Evolutionary conservation across 495 filamentous ascomycete genomes (phyloP).

Genomic region (Aspergillus saccharolyticus): DNA sequence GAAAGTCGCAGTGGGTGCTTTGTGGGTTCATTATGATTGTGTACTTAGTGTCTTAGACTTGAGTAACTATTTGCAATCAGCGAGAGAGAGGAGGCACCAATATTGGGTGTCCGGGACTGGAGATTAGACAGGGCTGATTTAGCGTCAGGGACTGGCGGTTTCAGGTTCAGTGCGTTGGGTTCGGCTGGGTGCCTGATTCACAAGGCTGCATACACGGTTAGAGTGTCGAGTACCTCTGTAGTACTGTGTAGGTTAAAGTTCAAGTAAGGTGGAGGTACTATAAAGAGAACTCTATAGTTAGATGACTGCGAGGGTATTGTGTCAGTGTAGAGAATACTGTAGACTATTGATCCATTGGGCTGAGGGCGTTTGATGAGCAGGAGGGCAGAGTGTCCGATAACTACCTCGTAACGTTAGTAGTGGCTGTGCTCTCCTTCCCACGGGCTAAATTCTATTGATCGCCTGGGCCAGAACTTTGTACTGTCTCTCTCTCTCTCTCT

Average conservation of each 20-base stretch:
- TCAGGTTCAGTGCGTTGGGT: neutral
- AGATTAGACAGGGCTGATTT: neutral
- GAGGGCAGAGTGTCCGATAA: too few species aligned
- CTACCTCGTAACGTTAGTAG: neutral
- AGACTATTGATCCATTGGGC: too few species aligned
- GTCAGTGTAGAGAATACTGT: too few species aligned
- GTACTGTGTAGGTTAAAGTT: too few species aligned
- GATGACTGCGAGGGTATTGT: too few species aligned
- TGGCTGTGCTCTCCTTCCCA: constrained; percentile 2
- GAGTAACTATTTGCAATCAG: too few species aligned
- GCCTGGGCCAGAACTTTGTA: neutral
- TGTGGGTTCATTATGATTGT: too few species aligned
- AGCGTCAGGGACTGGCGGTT: neutral
- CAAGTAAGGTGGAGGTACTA: too few species aligned
- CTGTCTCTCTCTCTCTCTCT: neutral
- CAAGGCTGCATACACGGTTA: neutral
- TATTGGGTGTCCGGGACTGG: neutral
- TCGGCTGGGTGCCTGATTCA: neutral
- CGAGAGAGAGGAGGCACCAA: neutral
- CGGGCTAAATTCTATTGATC: constrained; percentile 11
- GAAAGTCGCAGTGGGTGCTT: neutral
- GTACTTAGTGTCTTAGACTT: too few species aligned
- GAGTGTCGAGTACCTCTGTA: too few species aligned
- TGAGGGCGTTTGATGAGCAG: too few species aligned
- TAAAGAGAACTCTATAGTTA: too few species aligned